These are phyloP conservation scores for Ophiosphaerella narmari DNA, from an alignment of 2,329 filamentous ascomycete genomes.

Conservation along the genomic window DNA sequence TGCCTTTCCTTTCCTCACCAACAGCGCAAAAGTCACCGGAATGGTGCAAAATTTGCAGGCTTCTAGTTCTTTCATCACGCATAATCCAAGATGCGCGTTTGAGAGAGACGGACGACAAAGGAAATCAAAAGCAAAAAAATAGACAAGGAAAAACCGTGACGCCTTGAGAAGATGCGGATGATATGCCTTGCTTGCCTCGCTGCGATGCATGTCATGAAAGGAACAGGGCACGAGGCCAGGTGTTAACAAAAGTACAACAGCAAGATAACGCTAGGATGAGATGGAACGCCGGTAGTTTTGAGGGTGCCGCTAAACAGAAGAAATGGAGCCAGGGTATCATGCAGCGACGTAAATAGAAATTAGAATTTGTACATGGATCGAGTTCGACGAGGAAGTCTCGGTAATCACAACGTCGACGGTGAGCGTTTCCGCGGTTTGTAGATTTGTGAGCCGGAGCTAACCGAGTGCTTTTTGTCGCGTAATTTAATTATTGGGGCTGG, in stretches of 20 bases:
- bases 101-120: not conserved
- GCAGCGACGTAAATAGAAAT: conserved; percentile 20
- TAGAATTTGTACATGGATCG: conserved; percentile 3
- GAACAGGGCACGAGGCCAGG: not conserved
- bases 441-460: conserved; percentile 24
- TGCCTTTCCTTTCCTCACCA: no score
- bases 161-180: not conserved
- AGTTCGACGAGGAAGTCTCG: not conserved
- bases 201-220: conserved; percentile 7
- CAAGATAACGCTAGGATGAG: not conserved
- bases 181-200: conserved; percentile 1
- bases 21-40: not conserved
- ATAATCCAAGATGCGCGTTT: conserved; percentile 3
- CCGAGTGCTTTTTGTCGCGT: conserved; percentile 33
- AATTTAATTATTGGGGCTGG: conserved; percentile 28
- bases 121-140: not conserved
- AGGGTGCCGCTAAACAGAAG: conserved; percentile 21
- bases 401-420: not conserved
- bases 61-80: conserved; percentile 5
- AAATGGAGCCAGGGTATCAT: conserved; percentile 30
- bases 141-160: not conserved
- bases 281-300: conserved; percentile 5
- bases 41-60: no score
- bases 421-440: conserved; percentile 20
- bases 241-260: not conserved